Conservation (phyloP, 176 grass and related monocot genomes). For the Oryza officinalis region DNA sequence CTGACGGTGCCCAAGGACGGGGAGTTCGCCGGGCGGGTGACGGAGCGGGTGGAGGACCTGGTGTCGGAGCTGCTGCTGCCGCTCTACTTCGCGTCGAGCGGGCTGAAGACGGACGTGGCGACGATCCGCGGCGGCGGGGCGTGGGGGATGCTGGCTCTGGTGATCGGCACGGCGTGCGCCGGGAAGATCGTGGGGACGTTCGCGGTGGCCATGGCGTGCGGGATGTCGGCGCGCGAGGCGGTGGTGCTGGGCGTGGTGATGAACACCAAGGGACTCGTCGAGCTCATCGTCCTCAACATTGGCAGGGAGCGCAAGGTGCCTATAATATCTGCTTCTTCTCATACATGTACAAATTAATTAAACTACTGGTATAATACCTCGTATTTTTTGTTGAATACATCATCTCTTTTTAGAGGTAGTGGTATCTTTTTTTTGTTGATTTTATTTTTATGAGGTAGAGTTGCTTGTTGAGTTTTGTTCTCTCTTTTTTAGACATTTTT, state of each 20-base stretch:
- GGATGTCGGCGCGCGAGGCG: slow-evolving; percentile 59
- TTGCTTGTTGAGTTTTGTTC: too few relatives aligned
- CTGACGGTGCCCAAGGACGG: slow-evolving; percentile 76
- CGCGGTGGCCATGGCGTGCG: slow-evolving; percentile 62
- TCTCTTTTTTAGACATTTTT: too few relatives aligned
- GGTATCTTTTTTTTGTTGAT: too few relatives aligned
- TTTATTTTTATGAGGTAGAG: too few relatives aligned
- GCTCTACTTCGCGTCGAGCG: slow-evolving; percentile 82
- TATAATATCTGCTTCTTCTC: not conserved
- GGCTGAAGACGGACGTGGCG: slow-evolving; percentile 78
- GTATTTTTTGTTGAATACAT: not conserved
- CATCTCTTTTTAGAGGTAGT: too few relatives aligned
- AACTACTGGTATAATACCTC: too few relatives aligned
- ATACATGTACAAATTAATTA: too few relatives aligned
- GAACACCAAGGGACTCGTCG: slow-evolving; percentile 93
- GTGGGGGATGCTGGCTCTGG: slow-evolving; percentile 60
- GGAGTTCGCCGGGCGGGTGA: slow-evolving; percentile 56
- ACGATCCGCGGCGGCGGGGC: slow-evolving; percentile 57
- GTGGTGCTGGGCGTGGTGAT: slow-evolving; percentile 65
- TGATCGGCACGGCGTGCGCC: slow-evolving; percentile 56
- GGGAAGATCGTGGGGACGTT: slow-evolving; percentile 69
- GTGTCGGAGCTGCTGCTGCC: slow-evolving; percentile 70
- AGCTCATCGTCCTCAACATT: slow-evolving; percentile 94
- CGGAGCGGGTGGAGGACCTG: slow-evolving; percentile 79
- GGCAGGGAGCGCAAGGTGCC: slow-evolving; percentile 74